Base-by-base conservation (phyloP, 1,284 basidiomycete genomes). In the Microbotryum scabiosae region DNA sequence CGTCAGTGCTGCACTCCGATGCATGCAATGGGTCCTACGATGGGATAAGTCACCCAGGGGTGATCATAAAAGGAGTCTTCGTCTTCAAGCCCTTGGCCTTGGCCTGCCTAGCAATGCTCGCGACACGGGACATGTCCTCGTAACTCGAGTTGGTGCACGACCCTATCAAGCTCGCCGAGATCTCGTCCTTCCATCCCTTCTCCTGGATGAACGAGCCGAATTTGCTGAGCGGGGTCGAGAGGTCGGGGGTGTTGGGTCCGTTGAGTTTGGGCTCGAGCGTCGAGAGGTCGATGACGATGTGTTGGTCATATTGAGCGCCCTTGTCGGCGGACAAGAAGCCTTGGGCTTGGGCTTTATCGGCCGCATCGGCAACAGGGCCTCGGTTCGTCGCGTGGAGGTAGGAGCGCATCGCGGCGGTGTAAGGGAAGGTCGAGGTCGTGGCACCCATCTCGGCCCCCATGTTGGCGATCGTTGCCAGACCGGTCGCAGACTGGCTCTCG, bases 361-460 rank as follows among this genome's bases (percentile, higher is more conserved):
- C 96, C 28, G 88, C 90, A 16, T 78, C 78, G 28, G 93, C 92
- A 36, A 96, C 91, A 41, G 86, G 83, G n/a, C 82, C 85, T 60
- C 96, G 85, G 54, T 89, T 86, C 18, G 96, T 98, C 16, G 92
- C 92, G 68, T 83, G 79, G 32, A 99, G 83, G 77, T 98, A 98
- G 30, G 84, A 80, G 45, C 84, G 82, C 94, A 98, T 98, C 70
- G 60, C 71, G 16, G 82, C 76, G 8, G 90, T 92, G 77, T 97
- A 98, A 16, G 93, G 93, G 82, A 99, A 99, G 4, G 89, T 91
- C 1, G 91, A 94, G 0, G 96, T 97, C 3, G 96, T 99, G 8
- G 96, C 96, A 51, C 96, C 96, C 28, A 98, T 91, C 79, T 99
- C 96, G 25, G 96, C 96, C 62, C 96, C 96, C 96, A 98, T 99